A percentile compares a stretch with the other conserved stretches of the same genome.
These are phyloP conservation scores for Chlamydomonas incerta DNA, from an alignment of 139 green algal species.

Conservation along the genomic window DNA sequence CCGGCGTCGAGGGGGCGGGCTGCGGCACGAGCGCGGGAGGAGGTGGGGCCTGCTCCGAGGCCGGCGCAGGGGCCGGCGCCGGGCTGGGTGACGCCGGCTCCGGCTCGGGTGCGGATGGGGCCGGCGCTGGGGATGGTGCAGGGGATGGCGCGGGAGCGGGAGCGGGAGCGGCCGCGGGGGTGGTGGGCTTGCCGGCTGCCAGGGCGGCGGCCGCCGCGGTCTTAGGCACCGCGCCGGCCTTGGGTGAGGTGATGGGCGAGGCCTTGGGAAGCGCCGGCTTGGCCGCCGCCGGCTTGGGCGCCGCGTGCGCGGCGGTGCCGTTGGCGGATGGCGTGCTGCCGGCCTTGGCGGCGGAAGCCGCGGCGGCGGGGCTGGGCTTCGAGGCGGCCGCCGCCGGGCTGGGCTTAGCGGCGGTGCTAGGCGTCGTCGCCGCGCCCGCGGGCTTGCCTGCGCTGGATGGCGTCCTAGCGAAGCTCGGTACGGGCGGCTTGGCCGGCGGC, in stretches of 20 bases:
- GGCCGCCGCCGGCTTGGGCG: not conserved
- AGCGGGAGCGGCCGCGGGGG: no score
- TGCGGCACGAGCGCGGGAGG: not conserved
- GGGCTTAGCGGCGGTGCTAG: not conserved
- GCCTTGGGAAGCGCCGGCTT: not conserved
- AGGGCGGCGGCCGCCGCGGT: not conserved
- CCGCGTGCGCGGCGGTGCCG: not conserved
- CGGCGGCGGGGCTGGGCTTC: no score
- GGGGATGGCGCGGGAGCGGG: no score
- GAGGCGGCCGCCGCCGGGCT: no score
- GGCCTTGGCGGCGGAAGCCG: not conserved
- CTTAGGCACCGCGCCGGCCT: not conserved
- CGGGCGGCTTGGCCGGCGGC: no score
- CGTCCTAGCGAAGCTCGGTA: no score
- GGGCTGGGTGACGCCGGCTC: not conserved
- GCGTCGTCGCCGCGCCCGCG: not conserved
- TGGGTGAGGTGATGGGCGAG: no score
- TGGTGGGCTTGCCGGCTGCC: not conserved
- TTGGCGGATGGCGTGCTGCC: not conserved
- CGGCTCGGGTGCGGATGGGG: no score
- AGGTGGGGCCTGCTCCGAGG: not conserved
- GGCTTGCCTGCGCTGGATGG: not conserved
- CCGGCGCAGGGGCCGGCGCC: not conserved
- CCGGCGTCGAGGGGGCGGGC: no score
- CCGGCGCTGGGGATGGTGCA: no score